A percentile compares a stretch with the other conserved stretches of the same genome.
phyloP scores from a whole-genome alignment of 768 basidiomycete genomes.

The Fomitopsis serialis region DNA sequence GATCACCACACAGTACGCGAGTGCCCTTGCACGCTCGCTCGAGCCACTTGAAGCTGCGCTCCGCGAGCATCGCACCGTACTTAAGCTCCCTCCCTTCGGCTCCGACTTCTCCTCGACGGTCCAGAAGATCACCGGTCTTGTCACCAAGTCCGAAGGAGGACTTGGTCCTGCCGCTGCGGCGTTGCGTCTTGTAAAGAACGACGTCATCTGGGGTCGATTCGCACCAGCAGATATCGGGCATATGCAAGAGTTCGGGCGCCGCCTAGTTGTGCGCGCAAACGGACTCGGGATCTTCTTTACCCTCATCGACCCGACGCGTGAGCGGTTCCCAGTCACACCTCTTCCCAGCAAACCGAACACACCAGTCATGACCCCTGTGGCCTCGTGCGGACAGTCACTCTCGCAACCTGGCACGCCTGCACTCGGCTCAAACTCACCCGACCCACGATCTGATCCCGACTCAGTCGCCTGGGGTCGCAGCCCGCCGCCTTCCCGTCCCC shows the following conservation, averaged over 20 bases:
- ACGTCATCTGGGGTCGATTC: slow-evolving; percentile 60
- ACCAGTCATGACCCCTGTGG: slow-evolving; percentile 35
- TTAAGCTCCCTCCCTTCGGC: slow-evolving; percentile 38
- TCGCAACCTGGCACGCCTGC: slow-evolving; percentile 29
- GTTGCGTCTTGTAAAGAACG: slow-evolving; percentile 47
- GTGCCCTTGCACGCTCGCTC: slow-evolving; percentile 41
- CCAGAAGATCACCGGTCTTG: slow-evolving; percentile 31
- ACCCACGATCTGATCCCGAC: not conserved
- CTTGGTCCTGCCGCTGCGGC: slow-evolving; percentile 50
- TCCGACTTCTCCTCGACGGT: slow-evolving; percentile 31
- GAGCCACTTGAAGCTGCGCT: slow-evolving; percentile 42
- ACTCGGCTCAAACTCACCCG: slow-evolving; percentile 2
- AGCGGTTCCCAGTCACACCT: slow-evolving; percentile 39
- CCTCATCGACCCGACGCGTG: slow-evolving; percentile 57
- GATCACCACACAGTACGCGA: slow-evolving; percentile 54
- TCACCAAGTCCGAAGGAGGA: slow-evolving; percentile 38
- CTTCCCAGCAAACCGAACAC: slow-evolving; percentile 32
- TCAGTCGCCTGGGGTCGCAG: not conserved
- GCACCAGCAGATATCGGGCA: slow-evolving; percentile 48
- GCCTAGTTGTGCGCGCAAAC: slow-evolving; percentile 51
- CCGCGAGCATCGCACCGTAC: slow-evolving; percentile 38
- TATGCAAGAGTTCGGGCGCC: slow-evolving; percentile 44
- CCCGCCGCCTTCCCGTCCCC: not conserved
- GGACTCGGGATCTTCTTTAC: slow-evolving; percentile 62
- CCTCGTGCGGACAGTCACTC: not conserved